Conservation (phyloP, 495 filamentous ascomycete genomes). For the Immersiella caudata region DNA sequence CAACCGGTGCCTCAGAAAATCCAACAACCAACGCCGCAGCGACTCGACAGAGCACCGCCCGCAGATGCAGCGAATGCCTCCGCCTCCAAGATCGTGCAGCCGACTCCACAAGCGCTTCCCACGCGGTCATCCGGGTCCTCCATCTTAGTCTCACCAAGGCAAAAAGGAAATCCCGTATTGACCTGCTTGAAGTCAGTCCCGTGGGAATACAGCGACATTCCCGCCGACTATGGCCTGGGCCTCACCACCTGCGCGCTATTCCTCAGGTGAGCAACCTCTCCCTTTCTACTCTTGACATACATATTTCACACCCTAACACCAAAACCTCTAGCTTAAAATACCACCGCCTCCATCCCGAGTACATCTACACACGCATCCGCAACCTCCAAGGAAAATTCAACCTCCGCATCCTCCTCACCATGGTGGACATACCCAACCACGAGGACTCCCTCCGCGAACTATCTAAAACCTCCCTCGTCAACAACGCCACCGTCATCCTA, state of each 20-base stretch:
- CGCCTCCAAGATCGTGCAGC: constrained; percentile 70
- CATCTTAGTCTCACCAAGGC: constrained; percentile 78
- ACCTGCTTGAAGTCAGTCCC: constrained; percentile 77
- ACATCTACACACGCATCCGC: constrained; percentile 91
- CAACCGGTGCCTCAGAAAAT: constrained; percentile 31
- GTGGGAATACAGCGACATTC: constrained; percentile 97
- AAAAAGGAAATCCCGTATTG: constrained; percentile 95
- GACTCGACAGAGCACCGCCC: constrained; percentile 47
- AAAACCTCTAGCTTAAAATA: constrained; percentile 75
- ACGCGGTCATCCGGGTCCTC: constrained; percentile 68
- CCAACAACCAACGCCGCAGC: constrained; percentile 49
- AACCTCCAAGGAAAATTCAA: constrained; percentile 78
- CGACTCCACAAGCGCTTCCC: constrained; percentile 80
- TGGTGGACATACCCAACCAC: constrained; percentile 83
- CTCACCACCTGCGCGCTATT: constrained; percentile 89
- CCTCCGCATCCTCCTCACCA: constrained; percentile 78
- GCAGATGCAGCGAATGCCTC: constrained; percentile 23
- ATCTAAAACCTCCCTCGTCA: constrained; percentile 80
- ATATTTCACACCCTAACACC: not conserved
- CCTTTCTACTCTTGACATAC: not conserved
- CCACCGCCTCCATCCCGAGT: constrained; percentile 95
- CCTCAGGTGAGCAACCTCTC: constrained; percentile 45
- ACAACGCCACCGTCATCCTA: constrained; percentile 87
- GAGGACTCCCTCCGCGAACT: constrained; percentile 86
- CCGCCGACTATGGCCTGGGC: constrained; percentile 89